Evolutionary conservation across 495 filamentous ascomycete species (phyloP), one percentile per base, ranked within the genome.

Genomic region (Penicillium paradoxum): DNA sequence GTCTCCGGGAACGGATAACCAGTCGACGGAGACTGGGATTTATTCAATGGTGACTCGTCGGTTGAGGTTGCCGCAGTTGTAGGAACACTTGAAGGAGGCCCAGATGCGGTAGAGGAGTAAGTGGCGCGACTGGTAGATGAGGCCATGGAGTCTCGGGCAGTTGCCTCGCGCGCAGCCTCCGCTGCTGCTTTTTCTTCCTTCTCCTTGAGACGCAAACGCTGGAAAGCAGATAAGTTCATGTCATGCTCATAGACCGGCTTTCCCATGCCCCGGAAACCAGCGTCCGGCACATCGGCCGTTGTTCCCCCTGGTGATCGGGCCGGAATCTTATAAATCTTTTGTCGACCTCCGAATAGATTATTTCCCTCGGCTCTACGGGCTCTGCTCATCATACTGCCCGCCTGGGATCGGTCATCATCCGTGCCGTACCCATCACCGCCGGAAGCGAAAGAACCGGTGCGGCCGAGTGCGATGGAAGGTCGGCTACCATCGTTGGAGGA

Each of bases 301-400:
- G 64, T 36, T 29, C 36, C 52, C 2, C 52, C 70, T 1, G 75
- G 69, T 17, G 65, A 69, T 33, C 77, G 81, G 17, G 77, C 78
- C 0, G 90, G 81, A 43, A 98, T 90, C 58, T 90, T 93, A 71
- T 93, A 97, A 19, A 97, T 83, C 70, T 97, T 98, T 63, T 98
- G 93, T 25, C 93, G 83, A 9, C 95, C 93, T 47, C 93, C 93
- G 73, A 98, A 98, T 54, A 98, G 66, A 59, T 89, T 88, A 70
- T 97, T 98, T 17, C 91, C 90, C 69, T 97, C 93, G 1, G 80
- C 84, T 9, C 89, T 89, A 59, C 91, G 85, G n/a, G 82, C 73
- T 34, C 93, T 79, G 63, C 77, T 87, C 86, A 97, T 91, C 13
- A 97, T 80, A 62, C 89, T 89, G 0, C 79, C 85, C 38, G 79